Evolutionary conservation across 192 early-diverging fungal species (phyloP), one percentile per base, ranked within the genome.

Genomic region (Gaertneriomyces sp.): DNA sequence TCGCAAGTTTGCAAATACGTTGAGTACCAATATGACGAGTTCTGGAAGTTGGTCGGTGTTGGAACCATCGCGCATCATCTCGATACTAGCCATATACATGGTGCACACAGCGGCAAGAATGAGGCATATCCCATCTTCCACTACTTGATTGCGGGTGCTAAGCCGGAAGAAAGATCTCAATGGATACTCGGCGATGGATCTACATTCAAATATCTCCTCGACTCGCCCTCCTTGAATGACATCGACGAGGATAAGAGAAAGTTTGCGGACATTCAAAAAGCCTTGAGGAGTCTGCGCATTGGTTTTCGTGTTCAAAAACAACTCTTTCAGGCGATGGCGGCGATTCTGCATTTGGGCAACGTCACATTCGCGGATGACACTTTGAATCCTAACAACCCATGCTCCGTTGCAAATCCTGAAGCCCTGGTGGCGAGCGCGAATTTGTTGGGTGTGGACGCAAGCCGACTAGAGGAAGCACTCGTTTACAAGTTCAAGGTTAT

Each of bases 51-150:
- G 62, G 83, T 94, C 16, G 95, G 95, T 7, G 87, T 89, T 14
- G 93, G 91, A 73, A 81, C 87, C 64, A 79, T 91, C 56, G 88
- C 91, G 72, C 95, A 91, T 71, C 82, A 93, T 63, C 77, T 96
- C 46, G 94, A 96, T 58, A 87, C 89, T 73, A 76, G 74, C 39
- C 85, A 92, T 6, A 83, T 96, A 33, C 80, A 86, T 5, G 75
- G 71, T 17, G 76, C 70, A 12, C 59, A 69, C 8, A 71, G 71
- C 3, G 56, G 71, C 8, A 81, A 85, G 55, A 91, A 94, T 68
- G 85, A 88, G 57, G 93, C 90, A 77, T 98, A 93, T 75, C 93
- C 95, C 72, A 85, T 95, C 19, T 91, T 98, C 72, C 92, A 96
- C 77, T 88, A 93, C 65, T 71, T 98, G 46, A 78, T 94, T 10